Conservation (phyloP, 352 stramenopile genomes). For the Bremia lactucae region DNA sequence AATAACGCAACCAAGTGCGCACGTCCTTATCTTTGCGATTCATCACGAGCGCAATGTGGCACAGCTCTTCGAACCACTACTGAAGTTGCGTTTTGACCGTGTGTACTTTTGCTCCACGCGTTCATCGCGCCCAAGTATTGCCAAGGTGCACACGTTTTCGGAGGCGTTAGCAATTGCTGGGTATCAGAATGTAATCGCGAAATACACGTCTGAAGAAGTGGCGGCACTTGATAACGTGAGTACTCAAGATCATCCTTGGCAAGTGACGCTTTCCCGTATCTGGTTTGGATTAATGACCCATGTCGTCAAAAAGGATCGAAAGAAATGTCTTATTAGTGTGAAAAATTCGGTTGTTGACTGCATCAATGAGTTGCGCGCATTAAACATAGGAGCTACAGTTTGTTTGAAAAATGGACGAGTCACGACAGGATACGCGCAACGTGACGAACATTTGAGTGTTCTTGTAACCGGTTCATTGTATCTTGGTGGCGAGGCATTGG, state of each 20-base stretch:
- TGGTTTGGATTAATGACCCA: conserved; percentile 41
- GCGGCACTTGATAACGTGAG: conserved; percentile 30
- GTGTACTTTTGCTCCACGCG: conserved; percentile 70
- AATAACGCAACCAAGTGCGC: conserved; percentile 11
- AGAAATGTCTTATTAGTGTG: conserved; percentile 24
- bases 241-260: conserved; percentile 37
- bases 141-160: conserved; percentile 59
- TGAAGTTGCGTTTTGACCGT: conserved; percentile 51
- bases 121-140: conserved; percentile 48
- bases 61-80: conserved; percentile 44
- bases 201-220: conserved; percentile 39
- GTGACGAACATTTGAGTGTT: conserved; percentile 39
- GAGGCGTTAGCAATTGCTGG: conserved; percentile 36
- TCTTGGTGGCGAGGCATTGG: conserved; percentile 51
- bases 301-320: conserved; percentile 20
- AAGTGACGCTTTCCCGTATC: conserved; percentile 41
- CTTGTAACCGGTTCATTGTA: conserved; percentile 73
- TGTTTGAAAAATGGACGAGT: no score
- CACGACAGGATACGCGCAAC: conserved; percentile 1
- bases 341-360: conserved; percentile 52
- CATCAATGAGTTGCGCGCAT: conserved; percentile 39
- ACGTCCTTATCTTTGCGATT: conserved; percentile 70
- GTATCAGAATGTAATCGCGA: conserved; percentile 23
- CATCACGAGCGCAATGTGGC: conserved; percentile 78
- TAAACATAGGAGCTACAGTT: no score